Percentiles rank a stretch among this genome's conserved stretches.
Conservation (phyloP, 768 basidiomycete genomes). For the Termitomyces sp. region DNA sequence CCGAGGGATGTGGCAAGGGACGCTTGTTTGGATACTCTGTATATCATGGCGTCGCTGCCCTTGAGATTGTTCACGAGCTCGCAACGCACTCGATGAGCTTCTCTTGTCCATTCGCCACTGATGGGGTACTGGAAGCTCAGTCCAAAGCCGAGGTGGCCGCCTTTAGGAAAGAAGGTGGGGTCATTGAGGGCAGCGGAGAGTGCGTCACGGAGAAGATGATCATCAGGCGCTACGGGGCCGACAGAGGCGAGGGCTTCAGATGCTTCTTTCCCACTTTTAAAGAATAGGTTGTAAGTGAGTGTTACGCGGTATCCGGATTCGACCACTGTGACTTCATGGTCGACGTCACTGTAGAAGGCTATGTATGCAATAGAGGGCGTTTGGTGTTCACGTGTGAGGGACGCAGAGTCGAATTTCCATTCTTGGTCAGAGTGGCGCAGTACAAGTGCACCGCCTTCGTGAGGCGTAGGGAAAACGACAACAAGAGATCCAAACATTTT, state of each 20-base stretch:
- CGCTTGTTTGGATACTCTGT: slow-evolving; percentile 18
- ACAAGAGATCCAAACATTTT: slow-evolving; percentile 52
- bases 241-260: neutral
- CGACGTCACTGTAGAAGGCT: slow-evolving; percentile 37
- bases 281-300: slow-evolving; percentile 40
- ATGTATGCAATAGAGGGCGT: slow-evolving; percentile 29
- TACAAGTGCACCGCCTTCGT: slow-evolving; percentile 42
- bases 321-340: slow-evolving; percentile 36
- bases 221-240: slow-evolving; percentile 6
- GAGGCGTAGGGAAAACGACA: slow-evolving; percentile 41
- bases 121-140: slow-evolving; percentile 34
- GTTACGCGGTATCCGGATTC: slow-evolving; percentile 36
- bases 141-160: slow-evolving; percentile 40
- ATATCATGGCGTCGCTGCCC: slow-evolving; percentile 26
- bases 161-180: slow-evolving; percentile 31
- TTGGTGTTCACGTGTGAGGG: slow-evolving; percentile 7
- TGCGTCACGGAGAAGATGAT: slow-evolving; percentile 6
- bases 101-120: slow-evolving; percentile 8
- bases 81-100: neutral
- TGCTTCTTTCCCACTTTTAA: neutral
- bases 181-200: slow-evolving; percentile 28
- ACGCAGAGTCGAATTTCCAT: slow-evolving; percentile 30
- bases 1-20: slow-evolving; percentile 12
- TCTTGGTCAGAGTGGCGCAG: slow-evolving; percentile 31
- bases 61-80: slow-evolving; percentile 20